Evolutionary conservation across 768 basidiomycete genomes (phyloP), one percentile per base, ranked within the genome.

Genomic region (Pisolithus sp.): DNA sequence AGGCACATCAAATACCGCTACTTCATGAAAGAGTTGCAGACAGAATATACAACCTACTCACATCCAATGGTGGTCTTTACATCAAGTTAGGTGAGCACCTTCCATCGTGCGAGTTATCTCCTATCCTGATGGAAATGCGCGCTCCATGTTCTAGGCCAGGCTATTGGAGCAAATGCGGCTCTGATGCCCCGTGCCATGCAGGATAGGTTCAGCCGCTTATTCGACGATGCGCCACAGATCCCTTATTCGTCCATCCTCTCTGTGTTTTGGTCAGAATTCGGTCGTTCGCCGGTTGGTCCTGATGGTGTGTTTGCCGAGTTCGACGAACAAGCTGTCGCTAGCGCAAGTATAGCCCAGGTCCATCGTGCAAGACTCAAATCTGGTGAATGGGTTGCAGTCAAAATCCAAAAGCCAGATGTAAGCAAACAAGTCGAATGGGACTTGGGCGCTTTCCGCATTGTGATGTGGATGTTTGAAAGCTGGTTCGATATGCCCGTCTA

Each of bases 321-420:
- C 54, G 86, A 92, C 50, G 76, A 83, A 54, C 62, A 77, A 2
- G 85, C 93, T 0, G 72, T 89, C 1, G 93, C 93, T 0, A 90
- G 87, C 54, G 94, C 94, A 2, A 89, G 88, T 58, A 86, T 97
- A 52, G 93, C 93, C 0, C 94, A 96, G 64, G 94, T 96, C 0
- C 93, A 96, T 63, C 76, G 78, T 42, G 94, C 94, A 5, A 73
- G 67, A n/a, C 62, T 85, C 39, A 75, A 71, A 57, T 65, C 52
- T 20, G 70, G 67, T 30, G 72, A 78, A 34, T 86, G 85, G 80
- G 93, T 97, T 2, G 94, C 93, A 0, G 93, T 97, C 54, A 97
- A 97, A 71, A 75, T 90, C 20, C 92, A 96, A 71, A 95, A 94
- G 60, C 92, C 91, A 2, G 86, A 83, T 31, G 89, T 97, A 6